Percentiles rank a stretch among this genome's conserved stretches.
phyloP scores from a whole-genome alignment of 2,329 filamentous ascomycete genomes.

The Diaporthe vaccinii region DNA sequence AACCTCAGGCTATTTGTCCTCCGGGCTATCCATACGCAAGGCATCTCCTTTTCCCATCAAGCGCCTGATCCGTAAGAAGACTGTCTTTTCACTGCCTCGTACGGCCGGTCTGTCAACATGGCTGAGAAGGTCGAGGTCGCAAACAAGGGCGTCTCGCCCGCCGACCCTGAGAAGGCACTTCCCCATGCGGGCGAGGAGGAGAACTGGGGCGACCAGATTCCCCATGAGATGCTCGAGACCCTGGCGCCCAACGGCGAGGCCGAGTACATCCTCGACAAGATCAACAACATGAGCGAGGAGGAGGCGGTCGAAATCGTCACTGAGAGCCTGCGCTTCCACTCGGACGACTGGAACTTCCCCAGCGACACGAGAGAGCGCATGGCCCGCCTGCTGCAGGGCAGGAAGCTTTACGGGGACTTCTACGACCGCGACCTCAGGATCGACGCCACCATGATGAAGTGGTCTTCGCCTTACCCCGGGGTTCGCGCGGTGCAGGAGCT shows the following conservation, averaged over 20 bases:
- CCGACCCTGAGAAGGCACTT: slow-evolving; percentile 49
- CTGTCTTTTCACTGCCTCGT: background rate
- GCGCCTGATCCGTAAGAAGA: background rate
- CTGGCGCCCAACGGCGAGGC: slow-evolving; percentile 58
- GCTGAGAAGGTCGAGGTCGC: slow-evolving; percentile 28
- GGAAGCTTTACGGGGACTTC: slow-evolving; percentile 55
- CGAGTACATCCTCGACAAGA: slow-evolving; percentile 57
- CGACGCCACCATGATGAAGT: slow-evolving; percentile 56
- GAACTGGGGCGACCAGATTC: slow-evolving; percentile 53
- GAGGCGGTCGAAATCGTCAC: slow-evolving; percentile 56
- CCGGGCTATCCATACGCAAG: background rate
- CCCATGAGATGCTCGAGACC: slow-evolving; percentile 55
- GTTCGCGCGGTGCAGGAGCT: slow-evolving; percentile 57
- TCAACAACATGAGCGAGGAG: slow-evolving; percentile 58
- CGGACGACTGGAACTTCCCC: slow-evolving; percentile 61
- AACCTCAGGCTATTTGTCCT: too few species aligned
- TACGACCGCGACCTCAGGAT: slow-evolving; percentile 58
- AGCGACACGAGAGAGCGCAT: slow-evolving; percentile 58
- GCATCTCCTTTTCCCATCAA: background rate
- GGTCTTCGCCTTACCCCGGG: slow-evolving; percentile 58
- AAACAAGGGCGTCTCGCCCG: slow-evolving; percentile 31
- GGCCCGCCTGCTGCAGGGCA: slow-evolving; percentile 53
- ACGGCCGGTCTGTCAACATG: background rate
- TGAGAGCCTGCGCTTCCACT: slow-evolving; percentile 55
- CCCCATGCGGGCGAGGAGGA: slow-evolving; percentile 36